These are phyloP conservation scores for Debaryomyces udenii DNA, from an alignment of 1,139 yeast genomes.

Conservation along the genomic window DNA sequence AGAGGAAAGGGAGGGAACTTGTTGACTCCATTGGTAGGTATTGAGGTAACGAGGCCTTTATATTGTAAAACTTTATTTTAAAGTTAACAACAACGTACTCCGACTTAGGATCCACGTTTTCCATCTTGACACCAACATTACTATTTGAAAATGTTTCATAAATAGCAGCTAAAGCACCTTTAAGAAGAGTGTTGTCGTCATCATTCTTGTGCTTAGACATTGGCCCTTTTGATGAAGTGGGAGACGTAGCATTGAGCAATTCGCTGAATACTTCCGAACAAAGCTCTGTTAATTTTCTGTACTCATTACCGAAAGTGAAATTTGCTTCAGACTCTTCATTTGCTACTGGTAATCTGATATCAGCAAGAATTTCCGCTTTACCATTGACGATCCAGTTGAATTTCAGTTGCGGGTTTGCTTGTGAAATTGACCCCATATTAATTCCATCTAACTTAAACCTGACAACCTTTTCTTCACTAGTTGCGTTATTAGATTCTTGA, in stretches of 20 bases:
- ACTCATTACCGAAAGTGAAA: conserved; percentile 26
- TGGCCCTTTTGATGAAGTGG: conserved; percentile 8
- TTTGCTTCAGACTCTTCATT: conserved; percentile 21
- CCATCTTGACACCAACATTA: conserved; percentile 10
- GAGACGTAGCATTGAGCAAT: conserved; percentile 25
- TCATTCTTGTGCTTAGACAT: conserved; percentile 14
- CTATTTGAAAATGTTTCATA: conserved; percentile 43
- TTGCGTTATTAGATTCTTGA: conserved; percentile 35
- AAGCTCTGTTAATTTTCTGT: conserved; percentile 29
- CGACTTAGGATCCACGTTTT: conserved; percentile 17
- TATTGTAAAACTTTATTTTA: conserved; percentile 61
- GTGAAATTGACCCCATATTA: conserved; percentile 51
- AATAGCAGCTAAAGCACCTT: conserved; percentile 46
- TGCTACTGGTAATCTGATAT: conserved; percentile 63
- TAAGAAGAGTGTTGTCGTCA: conserved; percentile 34
- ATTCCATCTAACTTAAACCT: conserved; percentile 68
- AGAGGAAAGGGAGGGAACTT: conserved; percentile 56
- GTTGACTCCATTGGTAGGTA: conserved; percentile 55
- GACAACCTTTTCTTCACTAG: conserved; percentile 48
- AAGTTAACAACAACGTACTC: conserved; percentile 67
- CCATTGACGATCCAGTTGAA: conserved; percentile 76
- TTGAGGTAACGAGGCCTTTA: conserved; percentile 60
- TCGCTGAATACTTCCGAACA: conserved; percentile 33
- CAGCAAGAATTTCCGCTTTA: conserved; percentile 68
- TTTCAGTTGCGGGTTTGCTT: conserved; percentile 40